These are phyloP conservation scores for Auriscalpium orientale DNA, from an alignment of 768 basidiomycete genomes.

Conservation along the genomic window DNA sequence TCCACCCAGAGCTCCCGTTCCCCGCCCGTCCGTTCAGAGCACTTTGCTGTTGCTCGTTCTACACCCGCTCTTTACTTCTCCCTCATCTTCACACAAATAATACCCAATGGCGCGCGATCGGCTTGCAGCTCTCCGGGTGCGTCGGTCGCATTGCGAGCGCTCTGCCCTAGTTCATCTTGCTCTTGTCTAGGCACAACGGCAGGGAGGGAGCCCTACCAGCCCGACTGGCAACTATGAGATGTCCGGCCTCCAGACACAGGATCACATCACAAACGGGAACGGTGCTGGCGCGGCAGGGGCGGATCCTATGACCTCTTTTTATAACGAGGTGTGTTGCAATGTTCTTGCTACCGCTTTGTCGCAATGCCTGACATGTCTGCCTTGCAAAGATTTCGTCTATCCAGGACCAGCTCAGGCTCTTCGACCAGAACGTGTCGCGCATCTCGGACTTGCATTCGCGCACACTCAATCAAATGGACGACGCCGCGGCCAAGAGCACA, in stretches of 20 bases:
- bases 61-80: not conserved
- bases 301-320: conserved; percentile 25
- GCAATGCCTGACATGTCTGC: not conserved
- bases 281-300: conserved; percentile 14
- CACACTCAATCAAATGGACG: conserved; percentile 71
- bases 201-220: conserved; percentile 14
- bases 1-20: not conserved
- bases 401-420: conserved; percentile 60
- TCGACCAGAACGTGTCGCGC: conserved; percentile 60
- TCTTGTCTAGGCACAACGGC: conserved; percentile 22
- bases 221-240: conserved; percentile 22
- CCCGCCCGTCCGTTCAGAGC: not conserved
- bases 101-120: conserved; percentile 16
- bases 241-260: conserved; percentile 18
- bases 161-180: not conserved
- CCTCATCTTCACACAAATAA: not conserved
- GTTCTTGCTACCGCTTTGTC: not conserved
- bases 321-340: conserved; percentile 21
- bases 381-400: conserved; percentile 57
- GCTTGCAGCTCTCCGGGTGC: conserved; percentile 16
- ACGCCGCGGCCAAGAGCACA: conserved; percentile 52
- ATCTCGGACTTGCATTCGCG: conserved; percentile 71
- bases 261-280: conserved; percentile 14
- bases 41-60: not conserved
- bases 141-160: not conserved